A percentile compares a stretch with the other conserved stretches of the same genome.
Conservation (phyloP, 495 filamentous ascomycete species). For the Aspergillus conjunctus region DNA sequence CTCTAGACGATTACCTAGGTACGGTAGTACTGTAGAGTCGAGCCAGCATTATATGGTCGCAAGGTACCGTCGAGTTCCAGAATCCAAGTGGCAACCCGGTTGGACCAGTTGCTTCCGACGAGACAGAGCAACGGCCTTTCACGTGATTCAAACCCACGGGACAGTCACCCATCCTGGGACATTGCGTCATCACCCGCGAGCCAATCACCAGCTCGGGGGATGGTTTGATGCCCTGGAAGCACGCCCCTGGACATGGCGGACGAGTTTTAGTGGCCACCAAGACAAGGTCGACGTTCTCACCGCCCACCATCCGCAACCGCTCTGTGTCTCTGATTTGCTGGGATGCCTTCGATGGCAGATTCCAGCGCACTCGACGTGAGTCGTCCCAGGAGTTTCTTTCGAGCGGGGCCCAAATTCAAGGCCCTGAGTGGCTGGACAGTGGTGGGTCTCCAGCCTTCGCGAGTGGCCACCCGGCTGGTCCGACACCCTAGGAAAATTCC, state of each 20-base stretch:
- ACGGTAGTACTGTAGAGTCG: neutral
- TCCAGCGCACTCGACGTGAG: slow-evolving; percentile 4
- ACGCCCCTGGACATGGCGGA: slow-evolving; percentile 14
- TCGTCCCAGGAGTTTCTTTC: neutral
- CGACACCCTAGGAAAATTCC: slow-evolving; percentile 32
- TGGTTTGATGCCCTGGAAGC: slow-evolving; percentile 23
- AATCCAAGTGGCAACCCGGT: slow-evolving; percentile 26
- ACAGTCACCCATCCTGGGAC: slow-evolving; percentile 8
- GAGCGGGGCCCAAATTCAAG: slow-evolving; percentile 17
- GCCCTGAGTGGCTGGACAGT: slow-evolving; percentile 33
- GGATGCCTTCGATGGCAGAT: slow-evolving; percentile 11
- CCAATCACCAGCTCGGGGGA: slow-evolving; percentile 23
- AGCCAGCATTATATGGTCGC: neutral
- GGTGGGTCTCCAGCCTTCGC: slow-evolving; percentile 20
- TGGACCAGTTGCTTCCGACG: slow-evolving; percentile 14
- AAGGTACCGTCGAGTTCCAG: slow-evolving; percentile 14
- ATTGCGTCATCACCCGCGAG: slow-evolving; percentile 28
- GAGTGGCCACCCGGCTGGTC: slow-evolving; percentile 32
- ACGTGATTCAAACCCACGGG: slow-evolving; percentile 27
- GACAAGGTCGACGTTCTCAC: slow-evolving; percentile 9
- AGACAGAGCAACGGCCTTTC: slow-evolving; percentile 6
- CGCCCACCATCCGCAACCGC: slow-evolving; percentile 17
- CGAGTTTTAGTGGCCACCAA: slow-evolving; percentile 5
- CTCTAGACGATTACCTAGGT: neutral
- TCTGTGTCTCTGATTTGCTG: slow-evolving; percentile 16